Base-by-base conservation (phyloP, 208 protist species). In the Leishmania martiniquensis region DNA sequence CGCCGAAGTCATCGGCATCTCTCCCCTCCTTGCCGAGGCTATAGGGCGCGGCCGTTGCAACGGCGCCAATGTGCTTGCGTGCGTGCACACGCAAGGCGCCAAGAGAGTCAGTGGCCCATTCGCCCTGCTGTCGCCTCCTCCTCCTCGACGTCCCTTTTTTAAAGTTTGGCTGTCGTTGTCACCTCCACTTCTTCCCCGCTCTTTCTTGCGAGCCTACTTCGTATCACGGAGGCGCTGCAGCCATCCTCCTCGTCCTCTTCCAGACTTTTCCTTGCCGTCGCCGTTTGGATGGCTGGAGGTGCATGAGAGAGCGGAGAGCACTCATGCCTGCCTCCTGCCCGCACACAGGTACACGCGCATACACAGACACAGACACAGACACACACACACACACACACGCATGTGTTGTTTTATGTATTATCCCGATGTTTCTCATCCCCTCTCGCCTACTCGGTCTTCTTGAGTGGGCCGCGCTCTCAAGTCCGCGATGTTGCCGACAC, bases 21-120 rank as follows among this genome's bases (percentile, higher is more conserved):
- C n/a, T 54, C 42, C 65, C 71, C 45, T 63, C 57, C 57, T 62
- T 75, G 71, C 71, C 71, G 51, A 75, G 25, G 32, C 15, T 72
- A 1, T 72, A 72, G 47, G 32, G 68, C 15, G 0, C 15, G 17
- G 45, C 13, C 7, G 17, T 54, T 32, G 4, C 9, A 34, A 32
- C 3, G 0, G 12, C 32, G 47, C 34, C 44, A 15, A 72, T 42
- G 49, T 44, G 49, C 22, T n/a, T 32, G 17, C 13, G 47, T 39
- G 32, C 22, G 68, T 42, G 68, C 22, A 13, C 34, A 4, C 17
- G 34, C 65, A 47, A 6, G 39, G 29, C 17, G 25, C 37, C n/a
- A 5, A 9, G 5, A 49, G 22, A 9, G 22, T 47, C n/a, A 49
- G 65, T 69, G 65, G 42, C 42, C 17, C 22, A 51, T 15, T 49